These are phyloP conservation scores for Calonectria multiphialidica DNA, from an alignment of 2,329 filamentous ascomycete genomes.

Conservation along the genomic window DNA sequence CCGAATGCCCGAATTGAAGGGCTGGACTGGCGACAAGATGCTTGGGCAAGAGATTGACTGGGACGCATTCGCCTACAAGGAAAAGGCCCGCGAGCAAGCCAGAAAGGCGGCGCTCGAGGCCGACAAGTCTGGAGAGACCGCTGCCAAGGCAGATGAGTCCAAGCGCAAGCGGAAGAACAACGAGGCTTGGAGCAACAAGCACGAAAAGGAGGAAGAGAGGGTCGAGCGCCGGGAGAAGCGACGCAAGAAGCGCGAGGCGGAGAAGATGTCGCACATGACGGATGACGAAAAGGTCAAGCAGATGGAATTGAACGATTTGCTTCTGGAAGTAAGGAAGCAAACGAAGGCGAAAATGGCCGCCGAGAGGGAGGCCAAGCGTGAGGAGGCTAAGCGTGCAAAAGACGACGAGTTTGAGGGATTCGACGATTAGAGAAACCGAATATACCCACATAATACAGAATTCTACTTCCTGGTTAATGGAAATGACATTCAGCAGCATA, in stretches of 20 bases:
- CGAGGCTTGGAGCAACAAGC: conserved; percentile 80
- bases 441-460: conserved; percentile 41
- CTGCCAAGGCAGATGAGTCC: conserved; percentile 55
- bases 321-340: conserved; percentile 72
- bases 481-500: neutral
- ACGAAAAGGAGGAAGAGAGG: conserved; percentile 74
- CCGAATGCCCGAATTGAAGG: conserved; percentile 91
- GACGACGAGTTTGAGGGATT: conserved; percentile 72
- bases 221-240: conserved; percentile 74
- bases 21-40: conserved; percentile 76
- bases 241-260: conserved; percentile 72
- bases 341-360: conserved; percentile 59
- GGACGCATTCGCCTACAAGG: conserved; percentile 77
- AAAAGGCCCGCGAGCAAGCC: conserved; percentile 77
- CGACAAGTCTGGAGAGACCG: conserved; percentile 54
- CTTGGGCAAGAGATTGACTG: conserved; percentile 75
- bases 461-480: neutral
- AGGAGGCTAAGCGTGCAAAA: conserved; percentile 58
- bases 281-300: conserved; percentile 75
- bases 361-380: conserved; percentile 12
- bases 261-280: conserved; percentile 74
- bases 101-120: conserved; percentile 68
- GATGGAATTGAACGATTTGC: conserved; percentile 72
- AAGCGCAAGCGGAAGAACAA: conserved; percentile 72
- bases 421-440: conserved; percentile 54